Percentiles rank a stretch among this genome's conserved stretches.
phyloP scores from a whole-genome alignment of 345 rosid genomes.

The Erodium maritimum region DNA sequence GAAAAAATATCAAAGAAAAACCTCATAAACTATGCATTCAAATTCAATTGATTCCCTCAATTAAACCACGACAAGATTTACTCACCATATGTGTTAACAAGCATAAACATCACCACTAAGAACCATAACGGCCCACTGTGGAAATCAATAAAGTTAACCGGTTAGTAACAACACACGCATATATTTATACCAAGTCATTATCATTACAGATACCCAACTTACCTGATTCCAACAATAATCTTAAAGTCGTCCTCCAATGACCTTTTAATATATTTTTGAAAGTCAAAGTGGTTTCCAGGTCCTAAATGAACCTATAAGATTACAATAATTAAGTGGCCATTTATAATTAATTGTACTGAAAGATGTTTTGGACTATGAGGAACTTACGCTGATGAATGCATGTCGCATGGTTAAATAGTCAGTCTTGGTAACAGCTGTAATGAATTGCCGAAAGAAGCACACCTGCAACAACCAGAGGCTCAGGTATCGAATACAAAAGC shows the following conservation, averaged over 20 bases:
- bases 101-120: conserved; percentile 57
- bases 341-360: background rate
- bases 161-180: background rate
- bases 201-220: conserved; percentile 3
- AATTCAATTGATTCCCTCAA: too few relatives aligned
- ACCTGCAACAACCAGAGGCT: conserved; percentile 26
- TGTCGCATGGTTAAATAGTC: conserved; percentile 88
- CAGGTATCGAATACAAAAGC: background rate
- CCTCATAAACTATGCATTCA: background rate
- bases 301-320: conserved; percentile 70
- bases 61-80: too few relatives aligned
- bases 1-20: conserved; percentile 9
- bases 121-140: conserved; percentile 75
- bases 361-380: background rate
- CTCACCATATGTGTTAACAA: conserved; percentile 68
- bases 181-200: background rate
- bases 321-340: conserved; percentile 4
- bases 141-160: conserved; percentile 11
- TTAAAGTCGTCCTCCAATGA: conserved; percentile 94
- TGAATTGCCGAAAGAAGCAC: conserved; percentile 75
- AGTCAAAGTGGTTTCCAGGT: conserved; percentile 75
- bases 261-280: conserved; percentile 80
- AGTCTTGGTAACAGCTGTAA: conserved; percentile 59
- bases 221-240: conserved; percentile 92
- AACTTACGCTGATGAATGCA: conserved; percentile 68